phyloP scores from a whole-genome alignment of 129 eudicot genomes.

The carrot (Daucus carota) region DH1_v3.0 NC_030383.2:60805501-60806000 shows the following conservation, averaged over 20 bases:
- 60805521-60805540: constrained; percentile 73
- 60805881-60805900: background rate
- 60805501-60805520: constrained; percentile 91
- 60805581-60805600: constrained; percentile 99
- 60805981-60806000: constrained; percentile 86
- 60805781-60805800: constrained; percentile 93
- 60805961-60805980: constrained; percentile 37
- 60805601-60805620: constrained; percentile 72
- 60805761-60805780: constrained; percentile 97
- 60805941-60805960: too few species aligned
- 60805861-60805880: constrained; percentile 67
- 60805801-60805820: constrained; percentile 73
- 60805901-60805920: background rate
- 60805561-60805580: constrained; percentile 78
- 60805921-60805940: background rate
- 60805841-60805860: constrained; percentile 78
- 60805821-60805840: constrained; percentile 82
- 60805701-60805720: constrained; percentile 81
- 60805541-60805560: constrained; percentile 43
- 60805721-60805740: constrained; percentile 62
- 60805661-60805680: constrained; percentile 83
- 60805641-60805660: constrained; percentile 66
- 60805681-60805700: constrained; percentile 87
- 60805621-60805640: constrained; percentile 74
- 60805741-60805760: constrained; percentile 69